A percentile compares a stretch with the other conserved stretches of the same genome.
Conservation (phyloP, 1,139 yeast species). For the Sugiyamaella novakii region DNA sequence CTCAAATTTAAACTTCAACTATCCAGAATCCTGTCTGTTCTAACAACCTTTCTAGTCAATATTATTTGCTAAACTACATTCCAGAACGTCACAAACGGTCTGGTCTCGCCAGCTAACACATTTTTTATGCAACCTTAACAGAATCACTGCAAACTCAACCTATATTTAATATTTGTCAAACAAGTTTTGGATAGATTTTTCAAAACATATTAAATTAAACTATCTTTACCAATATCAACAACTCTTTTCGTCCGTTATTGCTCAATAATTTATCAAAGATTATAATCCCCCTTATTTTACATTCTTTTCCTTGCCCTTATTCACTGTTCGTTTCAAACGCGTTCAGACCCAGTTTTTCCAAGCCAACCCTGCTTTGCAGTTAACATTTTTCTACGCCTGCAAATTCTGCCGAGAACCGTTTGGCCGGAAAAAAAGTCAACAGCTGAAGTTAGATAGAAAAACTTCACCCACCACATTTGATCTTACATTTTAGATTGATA, state of each 20-base stretch:
- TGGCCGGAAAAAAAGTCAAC: not conserved
- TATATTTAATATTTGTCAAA: too few relatives aligned
- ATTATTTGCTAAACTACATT: constrained; percentile 1
- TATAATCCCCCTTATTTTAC: not conserved
- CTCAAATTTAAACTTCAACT: too few relatives aligned
- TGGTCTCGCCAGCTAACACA: not conserved
- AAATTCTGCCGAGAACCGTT: constrained; percentile 3
- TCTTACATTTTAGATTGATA: too few relatives aligned
- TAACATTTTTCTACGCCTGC: constrained; percentile 8
- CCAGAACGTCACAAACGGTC: not conserved
- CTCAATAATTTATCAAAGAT: too few relatives aligned
- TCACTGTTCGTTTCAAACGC: constrained; percentile 12
- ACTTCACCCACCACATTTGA: too few relatives aligned
- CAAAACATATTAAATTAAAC: too few relatives aligned
- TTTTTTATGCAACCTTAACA: constrained; percentile 3
- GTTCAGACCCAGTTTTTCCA: constrained; percentile 5
- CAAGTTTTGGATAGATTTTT: too few relatives aligned
- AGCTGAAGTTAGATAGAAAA: not conserved
- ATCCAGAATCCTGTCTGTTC: too few relatives aligned
- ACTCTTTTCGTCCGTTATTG: too few relatives aligned
- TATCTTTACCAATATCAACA: not conserved
- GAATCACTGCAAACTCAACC: too few relatives aligned
- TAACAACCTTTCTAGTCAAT: not conserved
- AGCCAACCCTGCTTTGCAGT: constrained; percentile 3
- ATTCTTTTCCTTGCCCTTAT: too few relatives aligned